Evolutionary conservation across 352 stramenopile genomes (phyloP).

Genomic region (Pythium chondricola): DNA sequence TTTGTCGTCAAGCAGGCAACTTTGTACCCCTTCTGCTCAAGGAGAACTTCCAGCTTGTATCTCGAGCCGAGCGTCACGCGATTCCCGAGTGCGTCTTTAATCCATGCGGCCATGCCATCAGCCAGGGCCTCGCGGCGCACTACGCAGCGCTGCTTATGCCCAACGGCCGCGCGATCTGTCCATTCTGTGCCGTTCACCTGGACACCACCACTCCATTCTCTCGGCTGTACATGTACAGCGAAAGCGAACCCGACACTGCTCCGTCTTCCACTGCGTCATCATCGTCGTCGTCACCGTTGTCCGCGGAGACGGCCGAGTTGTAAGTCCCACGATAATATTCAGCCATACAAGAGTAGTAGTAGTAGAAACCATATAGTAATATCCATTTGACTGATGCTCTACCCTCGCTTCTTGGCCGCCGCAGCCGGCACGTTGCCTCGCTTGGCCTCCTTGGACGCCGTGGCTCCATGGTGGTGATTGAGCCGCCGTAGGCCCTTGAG

Average conservation of each 20-base stretch:
- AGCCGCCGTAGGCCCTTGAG: slow-evolving; percentile 72
- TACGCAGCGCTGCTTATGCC: slow-evolving; percentile 64
- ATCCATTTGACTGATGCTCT: no score
- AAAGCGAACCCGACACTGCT: no score
- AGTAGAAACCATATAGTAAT: no score
- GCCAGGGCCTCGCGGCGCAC: slow-evolving; percentile 47
- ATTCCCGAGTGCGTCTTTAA: slow-evolving; percentile 80
- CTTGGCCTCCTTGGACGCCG: slow-evolving; percentile 26
- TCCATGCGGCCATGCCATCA: slow-evolving; percentile 77
- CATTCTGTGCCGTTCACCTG: slow-evolving; percentile 71
- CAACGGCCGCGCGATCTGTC: slow-evolving; percentile 71
- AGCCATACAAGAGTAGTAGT: no score
- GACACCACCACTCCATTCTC: slow-evolving; percentile 58
- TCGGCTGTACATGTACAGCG: slow-evolving; percentile 71
- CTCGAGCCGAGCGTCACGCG: slow-evolving; percentile 40
- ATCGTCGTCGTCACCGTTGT: slow-evolving; percentile 20
- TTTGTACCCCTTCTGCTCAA: slow-evolving; percentile 68
- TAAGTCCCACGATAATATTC: no score
- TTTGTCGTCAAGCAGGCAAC: slow-evolving; percentile 57
- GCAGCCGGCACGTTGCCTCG: slow-evolving; percentile 22
- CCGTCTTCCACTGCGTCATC: no score
- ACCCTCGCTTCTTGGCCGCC: no score
- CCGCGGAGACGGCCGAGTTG: no score
- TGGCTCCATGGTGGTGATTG: slow-evolving; percentile 30
- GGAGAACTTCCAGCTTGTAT: slow-evolving; percentile 68